Base-by-base conservation (phyloP, 306 rosid species). In the Fragaria vesca region DNA sequence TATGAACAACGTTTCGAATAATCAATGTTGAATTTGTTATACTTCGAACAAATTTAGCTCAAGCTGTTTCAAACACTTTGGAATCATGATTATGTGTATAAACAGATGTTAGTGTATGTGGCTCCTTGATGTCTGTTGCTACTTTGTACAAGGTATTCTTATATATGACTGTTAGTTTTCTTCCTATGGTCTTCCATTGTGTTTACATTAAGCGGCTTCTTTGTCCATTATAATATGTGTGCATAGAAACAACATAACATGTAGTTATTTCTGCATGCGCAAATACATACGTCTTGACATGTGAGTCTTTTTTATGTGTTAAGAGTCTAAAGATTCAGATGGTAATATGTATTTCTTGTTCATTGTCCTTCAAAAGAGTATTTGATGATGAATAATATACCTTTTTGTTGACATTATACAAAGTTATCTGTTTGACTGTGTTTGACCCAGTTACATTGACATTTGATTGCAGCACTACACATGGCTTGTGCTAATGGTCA, bases 401-500 rank as follows among this genome's bases (percentile, higher is more conserved):
- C 12, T 10, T 47, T 4, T 15, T 36, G 51, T 72, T 5, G 51
- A 72, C 51, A 5, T 46, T 3, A 20, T 54, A 6, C 48, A 51
- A 40, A 50, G 72, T 54, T 71, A 62, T 62, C 10, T 79, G 40
- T 73, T 2, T 18, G 57, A 61, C 46, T 79, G 36, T 78, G 17
- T 34, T 66, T 85, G 66, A 88, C 71, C 58, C 65, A 79, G 61
- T 74, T 72, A 32, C 28, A 20, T 43, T 58, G 26, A 77, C 70
- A 43, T 66, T 72, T 73, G 74, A 43, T 72, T 83, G 78, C 90
- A 89, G 97, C 98, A 80, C 95, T 95, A 38, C 98, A 92, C 79
- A 92, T 95, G 97, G 96, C 97, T 78, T 91, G 93, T 51, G 98
- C 97, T 57, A 95, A 95, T 82, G 98, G 97, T 68, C 93, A 91